These are phyloP conservation scores for Debaryomycetaceae sp. DNA, from an alignment of 1,139 yeast genomes.

Conservation along the genomic window DNA sequence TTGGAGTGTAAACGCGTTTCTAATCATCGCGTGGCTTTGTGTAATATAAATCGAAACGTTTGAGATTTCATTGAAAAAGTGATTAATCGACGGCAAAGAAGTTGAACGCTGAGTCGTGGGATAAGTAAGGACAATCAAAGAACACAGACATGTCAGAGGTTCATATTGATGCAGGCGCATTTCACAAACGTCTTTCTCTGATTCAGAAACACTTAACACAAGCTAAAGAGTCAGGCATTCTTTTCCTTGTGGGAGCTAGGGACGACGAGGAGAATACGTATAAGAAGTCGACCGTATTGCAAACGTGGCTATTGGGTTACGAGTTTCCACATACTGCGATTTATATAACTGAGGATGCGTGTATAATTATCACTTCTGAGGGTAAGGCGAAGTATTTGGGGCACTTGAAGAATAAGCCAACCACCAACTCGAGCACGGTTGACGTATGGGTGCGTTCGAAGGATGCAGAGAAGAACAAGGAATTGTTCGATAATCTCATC, in stretches of 20 bases:
- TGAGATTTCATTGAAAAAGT: neutral
- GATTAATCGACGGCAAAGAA: neutral
- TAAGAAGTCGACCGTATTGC: constrained; percentile 83
- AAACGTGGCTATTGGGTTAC: constrained; percentile 90
- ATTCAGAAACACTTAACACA: constrained; percentile 37
- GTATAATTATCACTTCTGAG: constrained; percentile 71
- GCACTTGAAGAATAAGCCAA: constrained; percentile 42
- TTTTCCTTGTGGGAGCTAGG: constrained; percentile 76
- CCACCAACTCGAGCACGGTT: constrained; percentile 42
- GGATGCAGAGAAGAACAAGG: constrained; percentile 72
- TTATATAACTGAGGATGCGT: constrained; percentile 57
- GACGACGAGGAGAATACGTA: constrained; percentile 82
- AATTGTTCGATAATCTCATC: constrained; percentile 59
- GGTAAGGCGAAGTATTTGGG: constrained; percentile 83
- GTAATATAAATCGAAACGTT: neutral
- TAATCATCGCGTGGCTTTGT: neutral
- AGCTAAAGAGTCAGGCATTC: constrained; percentile 49
- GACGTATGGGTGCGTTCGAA: constrained; percentile 78
- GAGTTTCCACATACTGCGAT: constrained; percentile 91
- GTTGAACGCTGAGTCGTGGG: neutral
- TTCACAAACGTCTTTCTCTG: constrained; percentile 40
- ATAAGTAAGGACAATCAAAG: neutral
- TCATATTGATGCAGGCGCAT: constrained; percentile 34
- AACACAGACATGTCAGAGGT: constrained; percentile 29
- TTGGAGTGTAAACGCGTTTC: neutral